A percentile compares a stretch with the other conserved stretches of the same genome.
Evolutionary conservation across 1,284 basidiomycete species (phyloP).

Genomic region (Cryptococcus depauperatus): DNA sequence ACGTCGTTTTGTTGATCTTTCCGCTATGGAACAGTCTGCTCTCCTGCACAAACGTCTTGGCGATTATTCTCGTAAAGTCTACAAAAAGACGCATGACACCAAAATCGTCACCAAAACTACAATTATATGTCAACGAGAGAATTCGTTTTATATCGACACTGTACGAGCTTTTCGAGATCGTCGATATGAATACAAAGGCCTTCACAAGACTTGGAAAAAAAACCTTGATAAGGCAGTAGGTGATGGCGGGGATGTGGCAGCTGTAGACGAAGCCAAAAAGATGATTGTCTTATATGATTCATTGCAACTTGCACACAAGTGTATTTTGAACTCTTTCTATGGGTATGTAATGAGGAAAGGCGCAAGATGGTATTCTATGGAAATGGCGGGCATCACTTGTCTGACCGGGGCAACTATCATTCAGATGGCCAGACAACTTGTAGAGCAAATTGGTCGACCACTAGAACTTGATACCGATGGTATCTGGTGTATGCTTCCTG

Average conservation of each 20-base stretch:
- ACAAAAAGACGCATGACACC: slow-evolving; percentile 98
- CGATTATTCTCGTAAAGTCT: slow-evolving; percentile 97
- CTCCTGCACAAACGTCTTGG: slow-evolving; percentile 93
- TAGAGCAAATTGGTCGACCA: slow-evolving; percentile 94
- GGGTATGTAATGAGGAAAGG: slow-evolving; percentile 99
- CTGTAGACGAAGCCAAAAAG: slow-evolving; percentile 95
- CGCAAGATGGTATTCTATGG: slow-evolving; percentile 99
- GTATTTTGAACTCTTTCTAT: slow-evolving; percentile 99
- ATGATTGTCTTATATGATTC: slow-evolving; percentile 99
- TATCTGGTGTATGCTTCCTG: slow-evolving; percentile 99
- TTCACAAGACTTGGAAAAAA: slow-evolving; percentile 99
- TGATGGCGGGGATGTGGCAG: slow-evolving; percentile 65
- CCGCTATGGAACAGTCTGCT: slow-evolving; percentile 79
- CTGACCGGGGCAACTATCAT: slow-evolving; percentile 98
- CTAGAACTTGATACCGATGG: slow-evolving; percentile 98
- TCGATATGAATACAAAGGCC: slow-evolving; percentile 97
- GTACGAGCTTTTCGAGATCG: slow-evolving; percentile 95
- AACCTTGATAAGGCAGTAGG: slow-evolving; percentile 71
- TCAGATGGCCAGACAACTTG: slow-evolving; percentile 96
- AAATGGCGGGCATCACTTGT: slow-evolving; percentile 99
- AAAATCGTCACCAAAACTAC: slow-evolving; percentile 89
- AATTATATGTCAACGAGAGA: slow-evolving; percentile 96
- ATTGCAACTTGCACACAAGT: slow-evolving; percentile 98
- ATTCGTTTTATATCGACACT: slow-evolving; percentile 99
- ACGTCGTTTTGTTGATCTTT: slow-evolving; percentile 76